Conservation (phyloP, 257 asterid species). For the Penstemon newberryi region DNA sequence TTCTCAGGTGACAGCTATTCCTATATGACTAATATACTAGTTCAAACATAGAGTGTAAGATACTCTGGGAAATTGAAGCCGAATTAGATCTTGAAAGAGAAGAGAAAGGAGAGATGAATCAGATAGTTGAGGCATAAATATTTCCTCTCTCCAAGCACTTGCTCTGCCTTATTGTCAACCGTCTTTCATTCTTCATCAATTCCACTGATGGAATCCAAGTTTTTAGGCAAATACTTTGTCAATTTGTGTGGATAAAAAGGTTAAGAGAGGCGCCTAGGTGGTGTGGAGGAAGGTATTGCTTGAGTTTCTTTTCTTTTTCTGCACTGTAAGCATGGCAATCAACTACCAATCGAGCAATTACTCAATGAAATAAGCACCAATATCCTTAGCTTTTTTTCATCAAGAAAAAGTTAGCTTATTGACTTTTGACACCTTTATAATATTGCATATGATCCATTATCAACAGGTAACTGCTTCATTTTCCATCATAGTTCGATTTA, state of each 20-base stretch:
- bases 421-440: not conserved
- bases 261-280: too few species aligned
- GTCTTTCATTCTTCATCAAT: not conserved
- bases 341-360: not conserved
- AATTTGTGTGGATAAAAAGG: too few species aligned
- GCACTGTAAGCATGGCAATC: too few species aligned
- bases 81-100: not conserved
- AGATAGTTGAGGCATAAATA: not conserved
- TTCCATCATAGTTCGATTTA: not conserved
- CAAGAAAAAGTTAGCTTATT: not conserved
- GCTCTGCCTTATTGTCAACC: not conserved
- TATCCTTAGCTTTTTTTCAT: not conserved
- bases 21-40: conserved; percentile 6
- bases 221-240: too few species aligned
- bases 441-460: not conserved
- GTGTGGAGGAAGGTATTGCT: too few species aligned
- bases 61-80: not conserved
- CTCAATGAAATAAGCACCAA: not conserved
- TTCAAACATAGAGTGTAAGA: conserved; percentile 1
- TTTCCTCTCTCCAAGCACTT: not conserved
- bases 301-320: too few species aligned
- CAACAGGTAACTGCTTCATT: not conserved
- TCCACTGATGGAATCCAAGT: too few species aligned
- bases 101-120: not conserved
- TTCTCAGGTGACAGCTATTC: not conserved